Evolutionary conservation across 179 eudicot species (phyloP).

Genomic region (Camellia oleifera): DNA sequence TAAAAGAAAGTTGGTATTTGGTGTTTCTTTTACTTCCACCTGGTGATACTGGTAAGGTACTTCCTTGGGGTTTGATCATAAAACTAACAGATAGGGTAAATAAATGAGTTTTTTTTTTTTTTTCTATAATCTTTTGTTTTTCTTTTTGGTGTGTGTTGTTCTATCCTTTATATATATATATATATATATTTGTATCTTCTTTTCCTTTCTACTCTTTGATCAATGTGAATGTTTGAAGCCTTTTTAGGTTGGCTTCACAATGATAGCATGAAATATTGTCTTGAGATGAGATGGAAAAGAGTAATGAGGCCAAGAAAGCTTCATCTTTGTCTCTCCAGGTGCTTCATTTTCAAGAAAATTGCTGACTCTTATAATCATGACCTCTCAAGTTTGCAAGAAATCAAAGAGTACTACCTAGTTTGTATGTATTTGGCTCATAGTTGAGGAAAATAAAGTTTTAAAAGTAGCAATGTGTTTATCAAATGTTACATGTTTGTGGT

Average conservation of each 20-base stretch:
- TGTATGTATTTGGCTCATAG: neutral
- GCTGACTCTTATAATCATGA: neutral
- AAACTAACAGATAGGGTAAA: slow-evolving; percentile 1
- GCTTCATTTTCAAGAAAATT: neutral
- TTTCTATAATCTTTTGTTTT: too few species aligned
- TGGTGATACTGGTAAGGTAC: neutral
- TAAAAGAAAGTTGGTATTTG: neutral
- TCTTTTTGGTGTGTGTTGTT: too few species aligned
- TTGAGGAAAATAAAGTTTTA: neutral
- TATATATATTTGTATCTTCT: neutral
- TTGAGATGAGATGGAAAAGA: neutral
- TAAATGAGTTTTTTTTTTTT: neutral
- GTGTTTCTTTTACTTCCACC: neutral
- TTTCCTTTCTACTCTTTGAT: neutral
- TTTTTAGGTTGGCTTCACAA: slow-evolving; percentile 6
- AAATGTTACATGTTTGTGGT: too few species aligned
- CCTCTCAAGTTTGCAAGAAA: neutral
- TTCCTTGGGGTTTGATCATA: slow-evolving; percentile 2
- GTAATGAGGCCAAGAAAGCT: neutral
- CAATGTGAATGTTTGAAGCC: slow-evolving; percentile 8
- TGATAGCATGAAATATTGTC: neutral
- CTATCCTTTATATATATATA: too few species aligned
- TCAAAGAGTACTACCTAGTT: neutral
- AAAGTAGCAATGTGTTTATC: too few species aligned
- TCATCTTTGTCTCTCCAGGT: neutral